These are phyloP conservation scores for Fusarium sublunatum DNA, from an alignment of 2,329 filamentous ascomycete genomes.

Conservation along the genomic window DNA sequence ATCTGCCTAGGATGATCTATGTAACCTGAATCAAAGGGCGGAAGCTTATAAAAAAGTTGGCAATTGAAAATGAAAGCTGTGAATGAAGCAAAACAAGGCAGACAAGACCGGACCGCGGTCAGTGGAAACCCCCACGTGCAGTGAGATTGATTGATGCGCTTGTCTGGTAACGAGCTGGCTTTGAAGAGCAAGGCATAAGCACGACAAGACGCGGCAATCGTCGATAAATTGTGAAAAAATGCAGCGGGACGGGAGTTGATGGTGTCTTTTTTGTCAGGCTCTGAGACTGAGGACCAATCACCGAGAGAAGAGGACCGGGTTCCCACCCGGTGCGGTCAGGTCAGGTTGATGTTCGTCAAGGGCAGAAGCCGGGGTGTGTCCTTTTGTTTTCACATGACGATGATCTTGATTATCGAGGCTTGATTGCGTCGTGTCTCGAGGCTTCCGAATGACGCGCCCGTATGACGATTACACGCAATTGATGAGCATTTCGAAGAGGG, in stretches of 20 bases:
- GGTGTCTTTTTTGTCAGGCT: conserved; percentile 22
- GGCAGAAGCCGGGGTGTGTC: conserved; percentile 24
- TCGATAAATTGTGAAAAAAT: conserved; percentile 18
- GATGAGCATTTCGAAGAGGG: not conserved
- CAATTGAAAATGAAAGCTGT: not conserved
- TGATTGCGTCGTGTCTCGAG: conserved; percentile 10
- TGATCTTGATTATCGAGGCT: conserved; percentile 21
- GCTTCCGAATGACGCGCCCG: conserved; percentile 20
- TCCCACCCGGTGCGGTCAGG: conserved; percentile 36
- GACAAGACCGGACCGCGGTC: conserved; percentile 19
- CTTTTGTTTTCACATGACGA: not conserved
- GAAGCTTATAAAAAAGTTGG: not conserved
- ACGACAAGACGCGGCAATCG: conserved; percentile 26
- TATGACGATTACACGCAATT: conserved; percentile 23
- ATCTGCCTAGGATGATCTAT: conserved; percentile 20
- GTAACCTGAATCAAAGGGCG: conserved; percentile 27
- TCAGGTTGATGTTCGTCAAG: conserved; percentile 11
- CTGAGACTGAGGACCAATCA: conserved; percentile 26
- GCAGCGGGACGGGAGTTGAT: conserved; percentile 25
- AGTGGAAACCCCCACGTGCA: conserved; percentile 23
- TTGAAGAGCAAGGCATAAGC: conserved; percentile 10
- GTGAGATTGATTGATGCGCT: conserved; percentile 5
- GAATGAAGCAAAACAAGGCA: conserved; percentile 3
- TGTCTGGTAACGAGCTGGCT: conserved; percentile 15
- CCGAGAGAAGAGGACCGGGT: conserved; percentile 26